Evolutionary conservation across 2,329 filamentous ascomycete species (phyloP).

Genomic region (Furcasterigmium sp.): DNA sequence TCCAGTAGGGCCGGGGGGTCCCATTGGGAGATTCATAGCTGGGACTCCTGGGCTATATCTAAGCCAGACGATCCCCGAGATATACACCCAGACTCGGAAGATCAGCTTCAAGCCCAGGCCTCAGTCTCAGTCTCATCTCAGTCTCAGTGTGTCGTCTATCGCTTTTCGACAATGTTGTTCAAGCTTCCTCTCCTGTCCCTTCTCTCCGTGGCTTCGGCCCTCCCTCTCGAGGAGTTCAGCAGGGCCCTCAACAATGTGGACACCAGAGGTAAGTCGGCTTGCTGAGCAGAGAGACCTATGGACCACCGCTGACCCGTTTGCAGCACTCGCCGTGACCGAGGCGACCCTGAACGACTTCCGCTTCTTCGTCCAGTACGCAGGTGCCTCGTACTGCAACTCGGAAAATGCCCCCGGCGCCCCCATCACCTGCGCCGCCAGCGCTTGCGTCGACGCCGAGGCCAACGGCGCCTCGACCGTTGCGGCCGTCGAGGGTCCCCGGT

Average conservation of each 20-base stretch:
- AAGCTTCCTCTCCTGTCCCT: constrained; percentile 11
- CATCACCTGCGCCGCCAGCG: constrained; percentile 35
- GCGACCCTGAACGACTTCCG: constrained; percentile 32
- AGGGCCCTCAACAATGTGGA: constrained; percentile 16
- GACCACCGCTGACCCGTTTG: background rate
- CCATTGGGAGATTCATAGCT: no score
- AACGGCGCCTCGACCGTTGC: constrained; percentile 37
- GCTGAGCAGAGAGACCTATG: no score
- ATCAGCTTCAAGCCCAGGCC: constrained; percentile 11
- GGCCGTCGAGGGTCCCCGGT: constrained; percentile 30
- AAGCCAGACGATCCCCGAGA: background rate
- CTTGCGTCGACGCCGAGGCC: constrained; percentile 37
- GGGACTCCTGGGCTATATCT: no score
- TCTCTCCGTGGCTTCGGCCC: constrained; percentile 9
- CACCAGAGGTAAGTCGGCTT: constrained; percentile 25
- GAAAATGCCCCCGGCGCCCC: constrained; percentile 27
- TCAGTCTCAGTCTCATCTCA: background rate
- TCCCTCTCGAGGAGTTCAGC: constrained; percentile 6
- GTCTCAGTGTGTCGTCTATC: no score
- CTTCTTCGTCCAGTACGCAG: constrained; percentile 47
- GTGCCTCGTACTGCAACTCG: constrained; percentile 49
- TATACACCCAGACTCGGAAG: constrained; percentile 4
- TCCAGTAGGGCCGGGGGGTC: no score
- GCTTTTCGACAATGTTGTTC: constrained; percentile 9
- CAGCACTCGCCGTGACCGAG: constrained; percentile 17